Percentiles rank a stretch among this genome's conserved stretches.
Conservation (phyloP, 345 rosid genomes). For the Chamaenerion angustifolium region DNA sequence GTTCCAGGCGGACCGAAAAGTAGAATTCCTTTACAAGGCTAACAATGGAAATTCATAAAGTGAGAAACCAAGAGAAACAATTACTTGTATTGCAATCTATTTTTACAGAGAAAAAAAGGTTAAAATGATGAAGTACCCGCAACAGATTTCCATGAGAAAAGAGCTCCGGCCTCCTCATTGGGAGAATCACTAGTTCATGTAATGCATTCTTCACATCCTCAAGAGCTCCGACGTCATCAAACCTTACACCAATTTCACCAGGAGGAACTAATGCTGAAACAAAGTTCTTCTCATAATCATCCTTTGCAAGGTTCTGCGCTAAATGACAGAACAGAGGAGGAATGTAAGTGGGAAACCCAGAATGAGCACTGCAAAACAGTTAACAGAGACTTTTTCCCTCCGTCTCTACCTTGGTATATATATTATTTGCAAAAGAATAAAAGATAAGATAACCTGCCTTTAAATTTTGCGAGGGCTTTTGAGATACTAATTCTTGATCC, state of each 20-base stretch:
- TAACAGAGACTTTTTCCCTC: too few species aligned
- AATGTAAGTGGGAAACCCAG: not conserved
- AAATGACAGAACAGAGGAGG: slow-evolving; percentile 7
- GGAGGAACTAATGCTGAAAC: slow-evolving; percentile 89
- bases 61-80: not conserved
- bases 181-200: slow-evolving; percentile 95
- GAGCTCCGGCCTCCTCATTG: slow-evolving; percentile 93
- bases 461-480: slow-evolving; percentile 60
- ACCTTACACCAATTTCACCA: slow-evolving; percentile 83
- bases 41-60: slow-evolving; percentile 12
- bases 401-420: too few species aligned
- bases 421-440: too few species aligned
- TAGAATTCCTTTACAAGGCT: slow-evolving; percentile 98
- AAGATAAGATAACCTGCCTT: slow-evolving; percentile 37
- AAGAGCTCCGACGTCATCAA: slow-evolving; percentile 92
- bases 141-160: slow-evolving; percentile 82
- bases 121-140: slow-evolving; percentile 35
- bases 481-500: slow-evolving; percentile 57
- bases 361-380: too few species aligned
- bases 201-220: slow-evolving; percentile 89
- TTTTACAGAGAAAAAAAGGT: too few species aligned
- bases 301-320: slow-evolving; percentile 73
- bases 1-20: slow-evolving; percentile 99
- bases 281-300: slow-evolving; percentile 79
- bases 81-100: too few species aligned